Conservation (phyloP, 345 rosid species). For the Ailanthus altissimus region DNA sequence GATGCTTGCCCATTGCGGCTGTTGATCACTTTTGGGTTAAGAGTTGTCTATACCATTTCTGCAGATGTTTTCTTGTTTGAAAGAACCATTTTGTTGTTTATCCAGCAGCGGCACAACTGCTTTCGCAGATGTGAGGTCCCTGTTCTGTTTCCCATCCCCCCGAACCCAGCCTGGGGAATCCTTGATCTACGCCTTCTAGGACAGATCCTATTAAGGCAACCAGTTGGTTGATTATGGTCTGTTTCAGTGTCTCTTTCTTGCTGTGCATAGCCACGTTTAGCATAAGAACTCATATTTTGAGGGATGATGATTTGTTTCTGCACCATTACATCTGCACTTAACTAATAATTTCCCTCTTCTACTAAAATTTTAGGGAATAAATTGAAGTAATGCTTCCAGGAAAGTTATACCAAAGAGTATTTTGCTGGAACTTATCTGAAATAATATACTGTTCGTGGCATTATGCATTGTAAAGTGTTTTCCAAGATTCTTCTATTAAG, state of each 20-base stretch:
- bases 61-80: background rate
- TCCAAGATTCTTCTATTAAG: background rate
- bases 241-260: background rate
- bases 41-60: background rate
- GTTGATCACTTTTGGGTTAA: background rate
- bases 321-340: background rate
- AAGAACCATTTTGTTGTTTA: background rate
- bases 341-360: background rate
- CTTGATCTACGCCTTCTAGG: background rate
- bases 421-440: background rate
- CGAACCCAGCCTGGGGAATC: background rate
- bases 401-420: background rate
- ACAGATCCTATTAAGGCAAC: slow-evolving; percentile 6
- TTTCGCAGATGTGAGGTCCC: background rate
- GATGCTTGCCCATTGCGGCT: background rate
- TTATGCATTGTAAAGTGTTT: background rate
- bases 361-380: background rate
- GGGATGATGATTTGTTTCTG: background rate
- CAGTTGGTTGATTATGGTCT: background rate
- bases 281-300: background rate
- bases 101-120: background rate
- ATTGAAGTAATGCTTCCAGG: no score
- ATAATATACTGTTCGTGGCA: background rate
- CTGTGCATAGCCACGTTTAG: background rate
- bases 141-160: no score